phyloP scores from a whole-genome alignment of 495 filamentous ascomycete genomes.

The Hypoxylon lenormandii region DNA sequence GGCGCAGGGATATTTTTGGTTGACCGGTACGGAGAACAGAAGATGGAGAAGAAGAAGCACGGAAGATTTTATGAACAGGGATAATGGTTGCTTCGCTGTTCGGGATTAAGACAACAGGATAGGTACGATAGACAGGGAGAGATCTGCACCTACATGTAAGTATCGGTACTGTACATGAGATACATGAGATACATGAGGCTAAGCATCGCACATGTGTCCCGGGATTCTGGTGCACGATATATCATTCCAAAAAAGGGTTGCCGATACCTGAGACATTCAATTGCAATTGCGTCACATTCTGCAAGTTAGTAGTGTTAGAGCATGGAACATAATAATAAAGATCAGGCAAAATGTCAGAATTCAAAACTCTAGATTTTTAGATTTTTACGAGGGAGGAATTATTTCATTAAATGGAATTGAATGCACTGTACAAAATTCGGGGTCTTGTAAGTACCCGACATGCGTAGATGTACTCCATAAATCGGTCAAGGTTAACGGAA shows the following conservation, averaged over 20 bases:
- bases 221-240: background rate
- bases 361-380: too few relatives aligned
- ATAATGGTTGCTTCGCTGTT: slow-evolving; percentile 29
- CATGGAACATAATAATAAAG: background rate
- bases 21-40: slow-evolving; percentile 17
- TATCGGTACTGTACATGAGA: too few relatives aligned
- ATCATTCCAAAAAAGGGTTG: background rate
- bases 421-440: too few relatives aligned
- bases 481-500: slow-evolving; percentile 7
- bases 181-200: too few relatives aligned
- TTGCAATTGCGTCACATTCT: slow-evolving; percentile 7
- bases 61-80: slow-evolving; percentile 14
- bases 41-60: slow-evolving; percentile 6
- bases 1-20: slow-evolving; percentile 17
- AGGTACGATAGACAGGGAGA: background rate
- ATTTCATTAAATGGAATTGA: too few relatives aligned
- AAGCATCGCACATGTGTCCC: background rate
- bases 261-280: background rate
- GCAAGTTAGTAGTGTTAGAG: background rate
- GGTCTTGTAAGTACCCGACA: too few relatives aligned
- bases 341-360: background rate
- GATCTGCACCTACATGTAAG: too few relatives aligned
- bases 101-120: slow-evolving; percentile 14
- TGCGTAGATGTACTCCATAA: background rate
- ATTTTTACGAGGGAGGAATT: too few relatives aligned